Conservation (phyloP, 2,329 filamentous ascomycete genomes). For the Fragosphaeria purpurea region DNA sequence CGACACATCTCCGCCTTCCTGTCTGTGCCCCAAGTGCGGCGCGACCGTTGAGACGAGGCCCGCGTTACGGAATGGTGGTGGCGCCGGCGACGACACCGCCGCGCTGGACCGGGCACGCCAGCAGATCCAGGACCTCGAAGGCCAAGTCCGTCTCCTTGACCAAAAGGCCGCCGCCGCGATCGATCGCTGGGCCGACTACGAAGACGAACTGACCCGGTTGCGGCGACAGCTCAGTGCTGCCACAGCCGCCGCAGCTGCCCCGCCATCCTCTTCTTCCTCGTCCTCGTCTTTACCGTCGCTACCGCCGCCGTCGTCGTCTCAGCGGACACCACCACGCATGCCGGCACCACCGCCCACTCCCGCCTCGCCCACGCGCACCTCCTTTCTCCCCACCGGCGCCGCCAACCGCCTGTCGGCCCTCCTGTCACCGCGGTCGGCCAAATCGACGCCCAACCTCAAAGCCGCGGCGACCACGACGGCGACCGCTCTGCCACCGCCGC, state of each 20-base stretch:
- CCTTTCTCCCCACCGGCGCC: conserved; percentile 36
- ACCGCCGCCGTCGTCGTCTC: not conserved
- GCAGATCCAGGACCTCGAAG: conserved; percentile 58
- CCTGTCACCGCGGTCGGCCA: conserved; percentile 30
- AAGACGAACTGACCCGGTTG: conserved; percentile 61
- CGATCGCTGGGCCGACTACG: conserved; percentile 65
- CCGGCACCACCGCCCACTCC: conserved; percentile 15
- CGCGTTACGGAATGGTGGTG: not conserved
- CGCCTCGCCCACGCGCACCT: conserved; percentile 27
- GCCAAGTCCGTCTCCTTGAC: conserved; percentile 59
- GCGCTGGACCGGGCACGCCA: conserved; percentile 43
- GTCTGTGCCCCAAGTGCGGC: conserved; percentile 13
- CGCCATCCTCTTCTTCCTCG: too few relatives aligned
- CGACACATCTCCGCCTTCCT: not conserved
- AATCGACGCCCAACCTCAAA: conserved; percentile 32
- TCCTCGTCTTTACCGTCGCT: conserved; percentile 13
- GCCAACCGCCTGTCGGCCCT: conserved; percentile 35
- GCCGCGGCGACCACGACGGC: conserved; percentile 3
- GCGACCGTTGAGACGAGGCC: not conserved
- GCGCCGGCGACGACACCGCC: not conserved
- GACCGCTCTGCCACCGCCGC: conserved; percentile 1
- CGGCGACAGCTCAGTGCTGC: conserved; percentile 24
- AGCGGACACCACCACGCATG: conserved; percentile 14
- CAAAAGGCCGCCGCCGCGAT: conserved; percentile 58
- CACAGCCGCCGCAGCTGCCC: conserved; percentile 15